phyloP scores from a whole-genome alignment of 257 asterid genomes.

The Plantago elongata region DNA sequence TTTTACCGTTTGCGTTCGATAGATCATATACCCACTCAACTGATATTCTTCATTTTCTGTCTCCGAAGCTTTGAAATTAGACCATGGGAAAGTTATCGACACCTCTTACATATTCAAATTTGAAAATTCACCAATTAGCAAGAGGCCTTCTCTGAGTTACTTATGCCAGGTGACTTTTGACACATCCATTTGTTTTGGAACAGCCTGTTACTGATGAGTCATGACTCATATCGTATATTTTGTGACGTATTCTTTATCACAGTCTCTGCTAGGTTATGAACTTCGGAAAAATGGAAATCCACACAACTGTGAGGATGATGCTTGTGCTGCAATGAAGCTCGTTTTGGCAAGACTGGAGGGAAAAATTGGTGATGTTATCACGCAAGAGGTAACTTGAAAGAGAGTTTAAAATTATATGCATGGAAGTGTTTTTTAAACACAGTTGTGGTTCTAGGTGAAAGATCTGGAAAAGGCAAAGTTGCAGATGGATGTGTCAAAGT shows the following conservation, averaged over 20 bases:
- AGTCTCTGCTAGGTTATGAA: slow-evolving; percentile 71
- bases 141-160: slow-evolving; percentile 55
- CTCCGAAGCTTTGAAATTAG: slow-evolving; percentile 72
- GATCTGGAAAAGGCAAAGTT: slow-evolving; percentile 45
- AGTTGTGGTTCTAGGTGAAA: slow-evolving; percentile 38
- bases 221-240: slow-evolving; percentile 2
- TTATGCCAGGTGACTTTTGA: slow-evolving; percentile 45
- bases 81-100: slow-evolving; percentile 72
- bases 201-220: slow-evolving; percentile 5
- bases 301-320: slow-evolving; percentile 90
- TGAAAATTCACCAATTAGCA: slow-evolving; percentile 38
- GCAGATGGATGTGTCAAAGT: slow-evolving; percentile 38
- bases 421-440: slow-evolving; percentile 1
- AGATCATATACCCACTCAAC: not conserved
- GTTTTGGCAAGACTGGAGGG: slow-evolving; percentile 68
- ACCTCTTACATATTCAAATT: slow-evolving; percentile 81
- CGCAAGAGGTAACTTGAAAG: slow-evolving; percentile 49
- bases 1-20: not conserved
- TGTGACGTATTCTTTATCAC: slow-evolving; percentile 8
- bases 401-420: not conserved
- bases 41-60: slow-evolving; percentile 16
- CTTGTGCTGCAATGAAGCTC: slow-evolving; percentile 91
- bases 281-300: slow-evolving; percentile 54
- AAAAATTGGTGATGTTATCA: slow-evolving; percentile 37
- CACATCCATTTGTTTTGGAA: not conserved